Conservation (phyloP, 31 red algal genomes). For the Odonthalia washingtoniensis region DNA sequence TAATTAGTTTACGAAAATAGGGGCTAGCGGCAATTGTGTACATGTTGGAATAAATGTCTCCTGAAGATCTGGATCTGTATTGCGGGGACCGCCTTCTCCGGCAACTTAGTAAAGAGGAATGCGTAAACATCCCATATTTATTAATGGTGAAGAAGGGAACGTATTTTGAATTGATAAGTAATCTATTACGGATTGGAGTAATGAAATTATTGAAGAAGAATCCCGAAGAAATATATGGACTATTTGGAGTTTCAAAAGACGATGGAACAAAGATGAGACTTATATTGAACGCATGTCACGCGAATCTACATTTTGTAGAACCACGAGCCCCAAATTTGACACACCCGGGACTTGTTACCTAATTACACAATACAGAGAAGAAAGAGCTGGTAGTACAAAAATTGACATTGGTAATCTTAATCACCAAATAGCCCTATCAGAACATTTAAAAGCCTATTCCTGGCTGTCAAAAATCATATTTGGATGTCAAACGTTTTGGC, state of each 20-base stretch:
- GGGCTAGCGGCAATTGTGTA: too few species aligned
- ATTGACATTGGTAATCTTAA: not conserved
- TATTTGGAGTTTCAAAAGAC: not conserved
- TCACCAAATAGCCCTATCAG: not conserved
- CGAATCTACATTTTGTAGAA: not conserved
- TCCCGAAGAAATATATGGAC: not conserved
- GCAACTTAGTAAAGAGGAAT: too few species aligned
- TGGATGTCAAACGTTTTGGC: too few species aligned
- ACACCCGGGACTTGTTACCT: not conserved
- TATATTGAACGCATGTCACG: not conserved
- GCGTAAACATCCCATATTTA: too few species aligned
- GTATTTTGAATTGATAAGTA: not conserved
- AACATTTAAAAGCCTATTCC: too few species aligned
- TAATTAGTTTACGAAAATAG: too few species aligned
- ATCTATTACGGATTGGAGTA: not conserved
- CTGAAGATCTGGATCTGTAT: too few species aligned
- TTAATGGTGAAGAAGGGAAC: not conserved
- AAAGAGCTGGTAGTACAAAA: not conserved
- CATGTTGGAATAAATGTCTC: too few species aligned
- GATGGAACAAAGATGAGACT: not conserved
- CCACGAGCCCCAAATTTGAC: not conserved
- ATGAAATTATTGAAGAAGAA: not conserved
- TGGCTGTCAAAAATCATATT: too few species aligned
- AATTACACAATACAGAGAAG: not conserved
- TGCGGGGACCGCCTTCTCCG: too few species aligned